Evolutionary conservation across 2,329 filamentous ascomycete species (phyloP).

Genomic region (Dothistroma septosporum): DNA sequence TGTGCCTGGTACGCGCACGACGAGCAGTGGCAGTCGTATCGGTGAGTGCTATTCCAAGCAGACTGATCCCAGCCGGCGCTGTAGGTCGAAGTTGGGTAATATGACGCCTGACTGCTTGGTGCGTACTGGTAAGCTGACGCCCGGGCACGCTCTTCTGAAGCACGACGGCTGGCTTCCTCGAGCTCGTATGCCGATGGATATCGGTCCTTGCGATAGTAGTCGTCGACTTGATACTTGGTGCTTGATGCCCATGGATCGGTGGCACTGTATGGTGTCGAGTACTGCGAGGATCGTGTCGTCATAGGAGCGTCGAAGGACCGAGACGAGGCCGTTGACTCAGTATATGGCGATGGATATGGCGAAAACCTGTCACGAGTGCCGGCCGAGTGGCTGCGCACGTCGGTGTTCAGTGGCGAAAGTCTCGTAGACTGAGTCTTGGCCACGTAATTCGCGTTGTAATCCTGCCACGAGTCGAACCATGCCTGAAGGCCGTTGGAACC

Average conservation of each 20-base stretch:
- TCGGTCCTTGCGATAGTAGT: constrained; percentile 33
- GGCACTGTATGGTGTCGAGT: constrained; percentile 32
- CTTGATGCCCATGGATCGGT: constrained; percentile 32
- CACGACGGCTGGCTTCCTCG: constrained; percentile 32
- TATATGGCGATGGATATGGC: constrained; percentile 36
- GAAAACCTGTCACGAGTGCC: constrained; percentile 42
- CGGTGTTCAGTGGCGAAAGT: constrained; percentile 62
- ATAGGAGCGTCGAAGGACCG: constrained; percentile 28
- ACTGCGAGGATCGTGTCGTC: constrained; percentile 32
- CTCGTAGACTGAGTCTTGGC: constrained; percentile 41
- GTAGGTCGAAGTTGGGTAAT: constrained; percentile 31
- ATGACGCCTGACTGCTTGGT: constrained; percentile 22
- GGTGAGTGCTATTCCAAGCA: constrained; percentile 32
- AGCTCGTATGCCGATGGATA: constrained; percentile 34
- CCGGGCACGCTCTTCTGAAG: constrained; percentile 32
- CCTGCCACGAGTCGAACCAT: constrained; percentile 64
- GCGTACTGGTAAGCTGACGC: constrained; percentile 31
- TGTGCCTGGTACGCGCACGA: constrained; percentile 34
- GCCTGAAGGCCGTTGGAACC: constrained; percentile 66
- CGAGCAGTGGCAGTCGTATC: constrained; percentile 36
- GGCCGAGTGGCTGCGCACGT: constrained; percentile 51
- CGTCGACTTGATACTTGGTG: constrained; percentile 29
- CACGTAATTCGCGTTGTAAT: constrained; percentile 52
- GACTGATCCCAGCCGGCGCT: constrained; percentile 33
- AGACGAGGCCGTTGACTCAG: constrained; percentile 20